Conservation (phyloP, 2,329 filamentous ascomycete species). For the Drechslerella stenobrocha region DNA sequence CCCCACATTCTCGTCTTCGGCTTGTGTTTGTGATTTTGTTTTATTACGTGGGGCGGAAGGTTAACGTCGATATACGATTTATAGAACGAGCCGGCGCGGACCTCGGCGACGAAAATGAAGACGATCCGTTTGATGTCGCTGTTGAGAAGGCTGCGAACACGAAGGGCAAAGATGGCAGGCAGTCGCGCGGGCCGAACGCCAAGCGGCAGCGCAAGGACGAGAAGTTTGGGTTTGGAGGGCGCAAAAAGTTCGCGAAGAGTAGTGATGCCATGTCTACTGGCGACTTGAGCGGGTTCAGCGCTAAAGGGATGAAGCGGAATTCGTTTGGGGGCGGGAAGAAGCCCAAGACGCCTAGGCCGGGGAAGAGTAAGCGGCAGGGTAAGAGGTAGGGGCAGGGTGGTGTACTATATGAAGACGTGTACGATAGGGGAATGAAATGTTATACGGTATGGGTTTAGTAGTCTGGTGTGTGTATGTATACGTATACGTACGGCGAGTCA, state of each 20-base stretch:
- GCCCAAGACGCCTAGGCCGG: conserved; percentile 54
- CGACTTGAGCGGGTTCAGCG: conserved; percentile 78
- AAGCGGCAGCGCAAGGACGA: conserved; percentile 94
- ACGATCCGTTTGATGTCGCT: conserved; percentile 87
- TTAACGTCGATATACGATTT: not conserved
- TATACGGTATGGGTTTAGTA: no score
- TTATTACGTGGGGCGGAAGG: no score
- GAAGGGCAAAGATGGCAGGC: conserved; percentile 55
- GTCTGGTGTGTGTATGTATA: no score
- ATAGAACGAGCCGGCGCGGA: conserved; percentile 79
- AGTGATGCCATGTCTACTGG: conserved; percentile 81
- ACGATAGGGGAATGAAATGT: conserved; percentile 34
- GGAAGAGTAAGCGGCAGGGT: conserved; percentile 56
- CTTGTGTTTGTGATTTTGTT: no score
- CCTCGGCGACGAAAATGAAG: conserved; percentile 70
- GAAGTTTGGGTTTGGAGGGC: conserved; percentile 93
- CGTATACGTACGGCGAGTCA: no score
- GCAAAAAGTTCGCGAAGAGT: conserved; percentile 89
- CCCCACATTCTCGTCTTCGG: no score
- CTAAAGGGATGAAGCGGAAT: conserved; percentile 58
- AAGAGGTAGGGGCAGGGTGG: conserved; percentile 18
- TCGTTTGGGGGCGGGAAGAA: conserved; percentile 52
- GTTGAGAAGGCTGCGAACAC: conserved; percentile 69
- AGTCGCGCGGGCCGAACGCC: conserved; percentile 61
- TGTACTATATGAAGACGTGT: conserved; percentile 7